Evolutionary conservation across 352 stramenopile genomes (phyloP).

Genomic region (Pythium periplocum): DNA sequence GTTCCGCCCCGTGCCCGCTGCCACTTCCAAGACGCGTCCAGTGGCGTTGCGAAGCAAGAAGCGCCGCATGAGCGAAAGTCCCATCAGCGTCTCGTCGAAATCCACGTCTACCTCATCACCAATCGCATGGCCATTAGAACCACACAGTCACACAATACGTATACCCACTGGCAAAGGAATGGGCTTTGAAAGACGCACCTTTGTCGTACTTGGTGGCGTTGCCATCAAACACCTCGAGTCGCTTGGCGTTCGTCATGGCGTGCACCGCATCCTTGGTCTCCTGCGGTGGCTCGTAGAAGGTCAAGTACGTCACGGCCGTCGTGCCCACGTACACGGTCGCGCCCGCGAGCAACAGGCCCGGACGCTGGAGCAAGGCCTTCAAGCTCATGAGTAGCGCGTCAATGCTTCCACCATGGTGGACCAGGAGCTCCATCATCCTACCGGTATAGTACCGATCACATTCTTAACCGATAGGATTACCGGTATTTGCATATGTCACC

Average conservation of each 20-base stretch:
- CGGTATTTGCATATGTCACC: too few relatives aligned
- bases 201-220: slow-evolving; percentile 74
- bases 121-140: background rate
- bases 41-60: slow-evolving; percentile 65
- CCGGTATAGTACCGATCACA: too few relatives aligned
- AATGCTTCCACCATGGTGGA: too few relatives aligned
- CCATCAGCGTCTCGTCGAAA: slow-evolving; percentile 73
- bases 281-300: slow-evolving; percentile 57
- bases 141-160: too few relatives aligned
- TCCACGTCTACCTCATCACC: slow-evolving; percentile 41
- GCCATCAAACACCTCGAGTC: slow-evolving; percentile 59
- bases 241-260: slow-evolving; percentile 41
- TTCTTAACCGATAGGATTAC: too few relatives aligned
- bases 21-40: slow-evolving; percentile 91
- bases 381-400: slow-evolving; percentile 7
- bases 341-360: slow-evolving; percentile 48
- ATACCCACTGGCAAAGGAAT: too few relatives aligned
- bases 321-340: slow-evolving; percentile 52
- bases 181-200: slow-evolving; percentile 18
- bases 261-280: slow-evolving; percentile 9
- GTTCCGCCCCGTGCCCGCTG: slow-evolving; percentile 93
- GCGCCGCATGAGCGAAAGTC: slow-evolving; percentile 75
- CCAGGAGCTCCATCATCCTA: too few relatives aligned
- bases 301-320: slow-evolving; percentile 56
- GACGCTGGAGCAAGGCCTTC: slow-evolving; percentile 31